Percentiles rank a stretch among this genome's conserved stretches.
These are phyloP conservation scores for Eragrostis nindensis DNA, from an alignment of 176 grass and related monocot species.

Conservation along the genomic window DNA sequence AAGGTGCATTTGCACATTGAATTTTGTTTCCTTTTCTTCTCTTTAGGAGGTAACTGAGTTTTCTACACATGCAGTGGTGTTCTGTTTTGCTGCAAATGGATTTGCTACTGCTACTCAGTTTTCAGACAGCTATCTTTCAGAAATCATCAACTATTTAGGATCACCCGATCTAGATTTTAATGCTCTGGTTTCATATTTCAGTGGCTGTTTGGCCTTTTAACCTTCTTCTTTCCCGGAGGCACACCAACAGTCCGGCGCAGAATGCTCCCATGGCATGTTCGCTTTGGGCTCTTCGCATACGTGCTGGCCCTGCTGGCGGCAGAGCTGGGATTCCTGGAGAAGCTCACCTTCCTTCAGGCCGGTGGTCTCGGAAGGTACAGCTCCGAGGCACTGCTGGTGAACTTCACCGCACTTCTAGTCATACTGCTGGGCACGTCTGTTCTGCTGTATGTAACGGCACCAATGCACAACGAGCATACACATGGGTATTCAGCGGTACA, in stretches of 20 bases:
- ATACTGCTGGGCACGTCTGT: slow-evolving; percentile 64
- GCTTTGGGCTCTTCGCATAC: slow-evolving; percentile 58
- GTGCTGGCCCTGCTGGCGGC: slow-evolving; percentile 44
- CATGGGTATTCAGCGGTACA: slow-evolving; percentile 45
- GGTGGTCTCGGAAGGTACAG: slow-evolving; percentile 43
- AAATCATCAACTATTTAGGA: not conserved
- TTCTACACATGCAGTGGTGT: not conserved
- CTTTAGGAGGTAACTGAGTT: not conserved
- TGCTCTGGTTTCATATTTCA: slow-evolving; percentile 40
- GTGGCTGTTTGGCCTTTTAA: slow-evolving; percentile 69
- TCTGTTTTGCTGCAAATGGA: not conserved
- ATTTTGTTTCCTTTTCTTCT: not conserved
- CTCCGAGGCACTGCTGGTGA: slow-evolving; percentile 64
- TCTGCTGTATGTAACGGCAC: slow-evolving; percentile 55
- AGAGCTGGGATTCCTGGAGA: slow-evolving; percentile 84
- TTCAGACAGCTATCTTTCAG: not conserved
- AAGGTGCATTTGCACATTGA: not conserved
- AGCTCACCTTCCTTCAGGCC: slow-evolving; percentile 80
- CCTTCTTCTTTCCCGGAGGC: slow-evolving; percentile 77
- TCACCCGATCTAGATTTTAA: not conserved
- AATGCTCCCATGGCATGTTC: slow-evolving; percentile 60
- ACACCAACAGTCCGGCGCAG: slow-evolving; percentile 17
- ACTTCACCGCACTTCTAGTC: slow-evolving; percentile 68
- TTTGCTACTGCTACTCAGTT: not conserved
- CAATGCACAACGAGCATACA: slow-evolving; percentile 29